phyloP scores from a whole-genome alignment of 2,329 filamentous ascomycete genomes.

The Colletotrichum higginsianum region DNA sequence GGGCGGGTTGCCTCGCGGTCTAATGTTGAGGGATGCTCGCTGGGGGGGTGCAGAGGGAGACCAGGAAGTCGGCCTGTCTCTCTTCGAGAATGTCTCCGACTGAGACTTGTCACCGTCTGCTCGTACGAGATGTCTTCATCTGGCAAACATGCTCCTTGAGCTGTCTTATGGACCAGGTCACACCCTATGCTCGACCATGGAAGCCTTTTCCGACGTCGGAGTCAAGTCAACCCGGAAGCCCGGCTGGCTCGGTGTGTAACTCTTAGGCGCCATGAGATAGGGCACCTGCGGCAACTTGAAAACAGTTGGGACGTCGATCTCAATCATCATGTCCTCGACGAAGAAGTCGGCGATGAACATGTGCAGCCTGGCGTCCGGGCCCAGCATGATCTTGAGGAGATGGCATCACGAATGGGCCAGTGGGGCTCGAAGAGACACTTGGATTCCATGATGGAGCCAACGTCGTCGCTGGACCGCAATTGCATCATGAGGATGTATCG shows the following conservation, averaged over 20 bases:
- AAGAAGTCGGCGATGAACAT: conserved; percentile 61
- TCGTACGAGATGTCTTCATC: neutral
- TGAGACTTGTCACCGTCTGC: conserved; percentile 1
- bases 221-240: conserved; percentile 57
- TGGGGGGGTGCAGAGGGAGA: conserved; percentile 58
- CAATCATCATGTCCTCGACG: conserved; percentile 58
- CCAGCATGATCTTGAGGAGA: conserved; percentile 45
- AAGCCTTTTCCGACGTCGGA: conserved; percentile 56
- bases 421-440: conserved; percentile 56
- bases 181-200: conserved; percentile 51
- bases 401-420: conserved; percentile 51
- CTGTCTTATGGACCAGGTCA: conserved; percentile 14
- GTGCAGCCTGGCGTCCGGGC: conserved; percentile 49
- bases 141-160: neutral
- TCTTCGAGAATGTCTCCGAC: conserved; percentile 49
- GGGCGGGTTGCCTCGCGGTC: conserved; percentile 44
- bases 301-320: conserved; percentile 56
- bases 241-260: conserved; percentile 59
- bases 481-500: conserved; percentile 22
- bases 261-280: conserved; percentile 52
- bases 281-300: conserved; percentile 60
- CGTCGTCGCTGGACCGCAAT: conserved; percentile 14
- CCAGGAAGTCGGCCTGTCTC: conserved; percentile 49
- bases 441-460: conserved; percentile 48
- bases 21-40: conserved; percentile 56